phyloP scores from a whole-genome alignment of 2,329 filamentous ascomycete species.

The Diaporthe citrichinensis region DNA sequence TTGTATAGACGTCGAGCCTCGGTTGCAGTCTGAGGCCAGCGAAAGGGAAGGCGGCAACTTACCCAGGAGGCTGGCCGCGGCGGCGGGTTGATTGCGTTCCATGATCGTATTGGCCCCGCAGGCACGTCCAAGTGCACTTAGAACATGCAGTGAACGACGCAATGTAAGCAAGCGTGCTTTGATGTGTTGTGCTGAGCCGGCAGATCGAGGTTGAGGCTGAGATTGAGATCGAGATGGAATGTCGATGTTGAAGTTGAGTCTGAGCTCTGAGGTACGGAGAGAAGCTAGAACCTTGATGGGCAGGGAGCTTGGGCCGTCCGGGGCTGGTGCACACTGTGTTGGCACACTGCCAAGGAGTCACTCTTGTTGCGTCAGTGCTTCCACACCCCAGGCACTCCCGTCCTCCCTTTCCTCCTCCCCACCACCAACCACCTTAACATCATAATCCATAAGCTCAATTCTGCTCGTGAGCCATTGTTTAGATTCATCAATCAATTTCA shows the following conservation, averaged over 20 bases:
- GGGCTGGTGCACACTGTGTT: constrained; percentile 8
- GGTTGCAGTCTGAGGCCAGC: neutral
- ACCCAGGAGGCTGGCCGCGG: constrained; percentile 44
- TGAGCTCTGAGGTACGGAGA: neutral
- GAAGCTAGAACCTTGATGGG: constrained; percentile 14
- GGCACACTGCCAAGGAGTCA: neutral
- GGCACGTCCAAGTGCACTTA: neutral
- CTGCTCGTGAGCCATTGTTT: neutral
- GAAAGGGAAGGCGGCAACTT: neutral
- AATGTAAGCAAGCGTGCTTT: neutral
- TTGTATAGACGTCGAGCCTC: neutral
- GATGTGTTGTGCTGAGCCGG: neutral
- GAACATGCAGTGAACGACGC: neutral
- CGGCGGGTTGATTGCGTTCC: constrained; percentile 43
- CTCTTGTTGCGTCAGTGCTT: neutral
- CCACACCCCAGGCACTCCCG: neutral
- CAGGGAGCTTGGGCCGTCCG: constrained; percentile 19
- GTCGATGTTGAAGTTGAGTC: neutral
- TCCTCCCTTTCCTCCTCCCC: neutral
- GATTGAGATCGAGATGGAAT: neutral
- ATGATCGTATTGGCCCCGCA: constrained; percentile 34
- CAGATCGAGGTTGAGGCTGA: neutral
- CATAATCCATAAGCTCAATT: no score
- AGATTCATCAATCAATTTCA: neutral
- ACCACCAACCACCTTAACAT: neutral